Percentiles rank a stretch among this genome's conserved stretches.
These are phyloP conservation scores for Ascochyta koolunga DNA, from an alignment of 2,329 filamentous ascomycete species.

Conservation along the genomic window DNA sequence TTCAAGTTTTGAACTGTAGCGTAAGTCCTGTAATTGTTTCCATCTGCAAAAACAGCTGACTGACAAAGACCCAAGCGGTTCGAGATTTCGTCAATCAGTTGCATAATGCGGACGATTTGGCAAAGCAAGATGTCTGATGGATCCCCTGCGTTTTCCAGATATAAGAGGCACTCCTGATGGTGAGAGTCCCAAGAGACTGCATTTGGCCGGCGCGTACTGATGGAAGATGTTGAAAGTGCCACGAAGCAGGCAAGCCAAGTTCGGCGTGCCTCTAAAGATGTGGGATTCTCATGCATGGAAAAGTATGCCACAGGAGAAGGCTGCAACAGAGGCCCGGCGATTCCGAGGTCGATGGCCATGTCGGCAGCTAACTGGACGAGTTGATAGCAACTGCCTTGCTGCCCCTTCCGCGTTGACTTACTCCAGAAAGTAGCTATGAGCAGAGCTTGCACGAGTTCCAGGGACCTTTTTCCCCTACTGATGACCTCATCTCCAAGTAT, in stretches of 20 bases:
- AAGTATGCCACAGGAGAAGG: conserved; percentile 34
- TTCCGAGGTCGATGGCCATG: conserved; percentile 39
- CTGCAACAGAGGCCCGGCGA: conserved; percentile 30
- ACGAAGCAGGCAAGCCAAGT: conserved; percentile 40
- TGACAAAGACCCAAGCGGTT: conserved; percentile 28
- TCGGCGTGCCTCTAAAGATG: conserved; percentile 33
- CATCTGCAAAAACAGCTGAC: conserved; percentile 24
- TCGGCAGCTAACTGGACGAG: conserved; percentile 35
- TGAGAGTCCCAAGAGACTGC: conserved; percentile 31
- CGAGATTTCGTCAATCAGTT: conserved; percentile 30
- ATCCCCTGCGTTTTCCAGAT: conserved; percentile 27
- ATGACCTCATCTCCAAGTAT: conserved; percentile 32
- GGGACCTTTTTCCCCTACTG: conserved; percentile 29
- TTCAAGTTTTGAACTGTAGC: conserved; percentile 23
- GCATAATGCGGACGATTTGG: conserved; percentile 32
- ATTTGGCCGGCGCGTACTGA: conserved; percentile 28
- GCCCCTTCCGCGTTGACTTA: conserved; percentile 25
- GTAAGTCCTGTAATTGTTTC: conserved; percentile 28
- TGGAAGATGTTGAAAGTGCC: conserved; percentile 26
- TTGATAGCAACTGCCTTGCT: conserved; percentile 33
- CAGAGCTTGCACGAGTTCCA: conserved; percentile 38
- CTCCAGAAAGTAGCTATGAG: conserved; percentile 33
- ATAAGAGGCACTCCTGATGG: conserved; percentile 28
- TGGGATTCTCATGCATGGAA: conserved; percentile 24
- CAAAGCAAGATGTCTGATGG: conserved; percentile 29